Evolutionary conservation across 2,329 filamentous ascomycete species (phyloP), one percentile per base, ranked within the genome.

Genomic region (Calonectria montana): DNA sequence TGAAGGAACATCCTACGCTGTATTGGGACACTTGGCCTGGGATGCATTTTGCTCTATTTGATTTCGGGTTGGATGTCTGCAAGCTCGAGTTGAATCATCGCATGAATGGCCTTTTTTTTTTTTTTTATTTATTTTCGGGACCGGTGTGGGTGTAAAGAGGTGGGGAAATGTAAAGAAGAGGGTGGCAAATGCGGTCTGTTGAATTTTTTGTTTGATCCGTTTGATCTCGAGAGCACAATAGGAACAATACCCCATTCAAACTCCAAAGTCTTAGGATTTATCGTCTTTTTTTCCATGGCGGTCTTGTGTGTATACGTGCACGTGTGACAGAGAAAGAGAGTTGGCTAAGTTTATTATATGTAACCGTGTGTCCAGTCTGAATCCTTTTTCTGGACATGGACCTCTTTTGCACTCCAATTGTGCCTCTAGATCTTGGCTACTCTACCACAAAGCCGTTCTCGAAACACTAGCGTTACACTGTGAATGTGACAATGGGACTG

Each of bases 221-320:
- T 71, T 69, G 74, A 75, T 76, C 75, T 70, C 73, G 71, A 76
- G 70, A 78, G 69, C 75, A 76, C 76, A 77, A 75, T 76, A 78
- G 74, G 77, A 78, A 78, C 75, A 78, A 78, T 78, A 78, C 77
- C 77, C 74, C 76, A 70, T 74, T 76, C 75, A 74, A 77, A 64
- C 68, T 73, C 64, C 23, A 25, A 57, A 57, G 31, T 39, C 31
- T 37, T 23, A 35, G 21, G 31, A 59, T 59, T 7, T 23, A 25
- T 18, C 10, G n/a, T 13, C 3, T 29, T 12, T 35, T 35, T 35
- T 35, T 35, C 31, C 10, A n/a, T n/a, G n/a, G 18, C 8, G 21
- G 31, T 25, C 10, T 37, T 39, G 27, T 50, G 47, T 50, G 25
- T 50, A 4, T 18, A 16, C 18, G 13, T 50, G 48, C 13, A 31